These are phyloP conservation scores for Actinidia chinensis DNA, from an alignment of 179 eudicot species.

Conservation along the genomic window DNA sequence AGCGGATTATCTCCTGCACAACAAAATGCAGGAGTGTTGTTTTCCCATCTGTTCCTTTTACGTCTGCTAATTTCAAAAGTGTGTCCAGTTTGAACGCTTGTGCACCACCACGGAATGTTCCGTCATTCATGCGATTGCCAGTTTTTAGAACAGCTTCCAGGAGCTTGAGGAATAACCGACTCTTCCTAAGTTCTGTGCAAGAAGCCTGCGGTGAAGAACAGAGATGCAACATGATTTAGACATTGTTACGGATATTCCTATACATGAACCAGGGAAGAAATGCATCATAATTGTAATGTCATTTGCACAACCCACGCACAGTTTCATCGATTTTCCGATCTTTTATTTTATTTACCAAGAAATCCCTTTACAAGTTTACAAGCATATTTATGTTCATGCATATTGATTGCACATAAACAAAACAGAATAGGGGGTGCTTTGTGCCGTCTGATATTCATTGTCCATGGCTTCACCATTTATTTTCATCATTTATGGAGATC, in stretches of 20 bases:
- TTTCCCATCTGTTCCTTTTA: slow-evolving; percentile 77
- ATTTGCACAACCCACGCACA: not conserved
- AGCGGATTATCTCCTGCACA: slow-evolving; percentile 71
- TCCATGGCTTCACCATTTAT: not conserved
- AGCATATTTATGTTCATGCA: not conserved
- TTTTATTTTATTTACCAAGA: not conserved
- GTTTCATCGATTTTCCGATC: not conserved
- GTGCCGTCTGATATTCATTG: not conserved
- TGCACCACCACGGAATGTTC: slow-evolving; percentile 88
- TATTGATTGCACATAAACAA: not conserved
- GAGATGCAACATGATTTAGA: not conserved
- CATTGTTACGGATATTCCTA: not conserved
- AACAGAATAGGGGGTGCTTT: not conserved
- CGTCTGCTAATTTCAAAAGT: slow-evolving; percentile 72
- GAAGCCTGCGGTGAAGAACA: slow-evolving; percentile 50
- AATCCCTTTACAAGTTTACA: not conserved
- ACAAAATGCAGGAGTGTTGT: slow-evolving; percentile 84
- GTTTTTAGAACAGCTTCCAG: slow-evolving; percentile 89
- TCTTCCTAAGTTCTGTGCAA: slow-evolving; percentile 63
- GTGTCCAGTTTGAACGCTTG: slow-evolving; percentile 91
- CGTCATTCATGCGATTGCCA: slow-evolving; percentile 86
- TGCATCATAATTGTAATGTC: no score
- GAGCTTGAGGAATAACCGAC: slow-evolving; percentile 76
- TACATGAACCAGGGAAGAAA: not conserved
- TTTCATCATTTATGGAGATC: not conserved